Conservation (phyloP, 2,329 filamentous ascomycete species). For the Fusarium sp. region DNA sequence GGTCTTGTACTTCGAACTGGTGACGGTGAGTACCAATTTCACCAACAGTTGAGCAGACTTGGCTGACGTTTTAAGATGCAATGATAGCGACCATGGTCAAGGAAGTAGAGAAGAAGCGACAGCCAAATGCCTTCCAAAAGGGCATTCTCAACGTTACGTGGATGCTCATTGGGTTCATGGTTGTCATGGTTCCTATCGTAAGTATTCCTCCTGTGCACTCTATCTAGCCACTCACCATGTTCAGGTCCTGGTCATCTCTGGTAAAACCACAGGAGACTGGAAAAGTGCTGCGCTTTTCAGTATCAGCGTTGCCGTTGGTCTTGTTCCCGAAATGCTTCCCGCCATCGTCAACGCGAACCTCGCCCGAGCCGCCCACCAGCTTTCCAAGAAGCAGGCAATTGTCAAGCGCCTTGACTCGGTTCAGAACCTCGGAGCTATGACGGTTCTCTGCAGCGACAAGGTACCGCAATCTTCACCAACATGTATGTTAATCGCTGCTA, state of each 20-base stretch:
- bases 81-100: conserved; percentile 13
- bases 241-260: not conserved
- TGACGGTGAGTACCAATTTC: not conserved
- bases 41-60: not conserved
- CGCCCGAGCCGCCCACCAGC: not conserved
- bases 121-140: conserved; percentile 5
- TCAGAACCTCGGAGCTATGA: conserved; percentile 7
- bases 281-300: conserved; percentile 1
- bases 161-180: conserved; percentile 13
- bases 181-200: conserved; percentile 8
- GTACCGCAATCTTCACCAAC: not conserved
- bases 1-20: conserved; percentile 4
- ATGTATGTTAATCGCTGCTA: rapidly evolving
- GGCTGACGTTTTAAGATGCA: not conserved
- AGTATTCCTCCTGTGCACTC: not conserved
- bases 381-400: conserved; percentile 4
- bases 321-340: conserved; percentile 7
- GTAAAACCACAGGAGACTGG: conserved; percentile 1
- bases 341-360: conserved; percentile 16
- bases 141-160: not conserved
- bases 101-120: conserved; percentile 6
- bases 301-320: conserved; percentile 8
- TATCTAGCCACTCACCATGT: not conserved
- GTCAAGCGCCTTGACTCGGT: conserved; percentile 11
- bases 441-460: conserved; percentile 3